Conservation (phyloP, 2,329 filamentous ascomycete genomes). For the Teratosphaeriaceae sp. region DNA sequence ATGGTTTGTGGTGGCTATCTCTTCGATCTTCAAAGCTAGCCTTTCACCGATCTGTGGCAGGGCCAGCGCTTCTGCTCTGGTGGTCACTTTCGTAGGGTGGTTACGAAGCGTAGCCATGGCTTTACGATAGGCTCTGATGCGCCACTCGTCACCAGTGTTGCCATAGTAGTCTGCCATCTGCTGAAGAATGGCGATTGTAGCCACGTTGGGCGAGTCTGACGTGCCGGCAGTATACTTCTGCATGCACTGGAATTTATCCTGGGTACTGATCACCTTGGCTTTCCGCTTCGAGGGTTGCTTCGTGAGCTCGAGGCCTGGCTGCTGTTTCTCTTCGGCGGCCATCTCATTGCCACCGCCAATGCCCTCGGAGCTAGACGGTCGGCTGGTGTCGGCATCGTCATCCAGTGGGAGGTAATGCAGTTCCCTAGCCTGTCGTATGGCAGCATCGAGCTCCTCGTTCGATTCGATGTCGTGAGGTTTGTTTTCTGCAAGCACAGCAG, state of each 20-base stretch:
- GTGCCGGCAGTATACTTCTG: constrained; percentile 44
- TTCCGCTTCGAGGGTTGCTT: constrained; percentile 12
- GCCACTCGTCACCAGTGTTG: constrained; percentile 69
- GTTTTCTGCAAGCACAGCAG: neutral
- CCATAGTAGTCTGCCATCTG: constrained; percentile 75
- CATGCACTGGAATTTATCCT: constrained; percentile 53
- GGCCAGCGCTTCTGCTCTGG: constrained; percentile 59
- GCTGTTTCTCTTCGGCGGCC: constrained; percentile 9
- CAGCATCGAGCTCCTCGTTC: constrained; percentile 54
- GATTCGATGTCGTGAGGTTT: neutral
- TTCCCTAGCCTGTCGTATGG: constrained; percentile 57
- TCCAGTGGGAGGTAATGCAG: constrained; percentile 50
- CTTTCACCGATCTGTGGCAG: constrained; percentile 65
- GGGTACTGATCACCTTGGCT: constrained; percentile 16
- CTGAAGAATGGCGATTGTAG: constrained; percentile 69
- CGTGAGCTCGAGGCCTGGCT: constrained; percentile 4
- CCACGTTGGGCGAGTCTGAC: constrained; percentile 59
- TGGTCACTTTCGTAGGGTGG: constrained; percentile 57
- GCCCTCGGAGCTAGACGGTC: constrained; percentile 22
- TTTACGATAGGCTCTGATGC: constrained; percentile 67
- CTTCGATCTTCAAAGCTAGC: constrained; percentile 79
- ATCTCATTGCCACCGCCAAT: constrained; percentile 11
- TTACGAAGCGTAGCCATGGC: constrained; percentile 66
- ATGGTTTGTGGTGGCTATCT: constrained; percentile 69
- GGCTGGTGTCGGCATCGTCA: constrained; percentile 29